Evolutionary conservation across 495 filamentous ascomycete genomes (phyloP).

Genomic region (Talaromyces nanjingensis): DNA sequence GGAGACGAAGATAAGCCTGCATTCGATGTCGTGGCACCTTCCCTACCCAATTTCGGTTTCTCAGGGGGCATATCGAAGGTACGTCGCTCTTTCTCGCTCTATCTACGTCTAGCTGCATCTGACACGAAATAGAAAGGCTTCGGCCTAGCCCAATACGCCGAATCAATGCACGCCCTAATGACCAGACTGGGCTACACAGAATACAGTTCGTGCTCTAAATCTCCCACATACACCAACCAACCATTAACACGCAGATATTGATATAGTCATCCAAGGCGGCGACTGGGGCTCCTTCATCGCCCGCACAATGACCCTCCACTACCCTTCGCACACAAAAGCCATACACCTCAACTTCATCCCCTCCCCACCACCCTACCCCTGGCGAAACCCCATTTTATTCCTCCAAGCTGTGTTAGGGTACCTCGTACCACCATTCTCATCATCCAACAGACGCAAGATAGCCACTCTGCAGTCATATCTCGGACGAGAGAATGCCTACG

Average conservation of each 20-base stretch:
- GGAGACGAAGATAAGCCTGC: conserved; percentile 37
- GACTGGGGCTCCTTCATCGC: conserved; percentile 43
- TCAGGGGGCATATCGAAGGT: conserved; percentile 46
- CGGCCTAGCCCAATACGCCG: conserved; percentile 35
- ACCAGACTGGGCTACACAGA: conserved; percentile 31
- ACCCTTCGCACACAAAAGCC: conserved; percentile 33
- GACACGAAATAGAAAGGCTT: conserved; percentile 27
- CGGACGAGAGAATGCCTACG: conserved; percentile 35
- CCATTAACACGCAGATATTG: conserved; percentile 1
- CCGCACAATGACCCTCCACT: conserved; percentile 32
- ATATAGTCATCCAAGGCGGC: conserved; percentile 45
- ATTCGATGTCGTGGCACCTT: conserved; percentile 65
- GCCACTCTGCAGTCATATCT: conserved; percentile 26
- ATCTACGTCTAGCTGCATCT: conserved; percentile 5
- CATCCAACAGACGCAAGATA: conserved; percentile 26
- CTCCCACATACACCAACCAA: not conserved
- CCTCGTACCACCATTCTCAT: conserved; percentile 29
- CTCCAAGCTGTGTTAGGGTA: conserved; percentile 17
- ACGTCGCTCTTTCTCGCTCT: not conserved
- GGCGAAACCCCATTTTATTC: conserved; percentile 25
- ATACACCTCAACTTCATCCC: conserved; percentile 38
- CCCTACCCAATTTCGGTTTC: conserved; percentile 69
- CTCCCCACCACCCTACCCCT: conserved; percentile 25
- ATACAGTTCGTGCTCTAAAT: conserved; percentile 26
- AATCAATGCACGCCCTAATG: conserved; percentile 38